Evolutionary conservation across 139 green algal species (phyloP).

Genomic region (Coelastrella sp.): DNA sequence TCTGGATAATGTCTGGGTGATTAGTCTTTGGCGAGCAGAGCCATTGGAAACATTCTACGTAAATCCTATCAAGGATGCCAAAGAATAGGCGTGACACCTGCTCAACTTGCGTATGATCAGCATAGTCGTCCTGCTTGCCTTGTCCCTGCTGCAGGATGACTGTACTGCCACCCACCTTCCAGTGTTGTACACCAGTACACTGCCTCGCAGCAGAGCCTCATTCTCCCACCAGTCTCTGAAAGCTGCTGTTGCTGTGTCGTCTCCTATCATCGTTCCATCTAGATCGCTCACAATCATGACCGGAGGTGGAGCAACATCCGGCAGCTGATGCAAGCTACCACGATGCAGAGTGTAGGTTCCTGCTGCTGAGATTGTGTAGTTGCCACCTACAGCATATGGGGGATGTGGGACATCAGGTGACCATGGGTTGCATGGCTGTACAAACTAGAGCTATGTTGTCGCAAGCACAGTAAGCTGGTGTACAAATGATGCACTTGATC

Average conservation of each 20-base stretch:
- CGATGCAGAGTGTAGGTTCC: constrained; percentile 36
- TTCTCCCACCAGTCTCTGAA: constrained; percentile 88
- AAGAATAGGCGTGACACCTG: too few relatives aligned
- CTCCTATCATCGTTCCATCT: constrained; percentile 91
- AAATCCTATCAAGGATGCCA: too few relatives aligned
- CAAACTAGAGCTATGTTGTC: not conserved
- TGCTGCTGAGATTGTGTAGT: constrained; percentile 40
- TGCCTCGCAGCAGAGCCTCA: constrained; percentile 63
- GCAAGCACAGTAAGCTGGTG: too few relatives aligned
- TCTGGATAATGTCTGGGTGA: too few relatives aligned
- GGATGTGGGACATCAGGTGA: too few relatives aligned
- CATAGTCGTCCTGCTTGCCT: not conserved
- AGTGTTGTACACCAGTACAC: constrained; percentile 73
- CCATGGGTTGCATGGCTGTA: not conserved
- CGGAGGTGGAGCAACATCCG: not conserved
- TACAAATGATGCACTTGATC: too few relatives aligned
- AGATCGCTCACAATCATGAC: constrained; percentile 80
- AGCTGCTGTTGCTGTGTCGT: constrained; percentile 73
- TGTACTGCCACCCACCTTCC: constrained; percentile 62
- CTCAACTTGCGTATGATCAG: not conserved
- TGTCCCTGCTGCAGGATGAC: not conserved
- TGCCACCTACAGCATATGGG: constrained; percentile 25
- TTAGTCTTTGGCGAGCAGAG: too few relatives aligned
- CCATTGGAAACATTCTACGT: too few relatives aligned
- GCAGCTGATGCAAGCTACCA: not conserved